phyloP scores from a whole-genome alignment of 768 basidiomycete genomes.

The Pleurotus sapidus region DNA sequence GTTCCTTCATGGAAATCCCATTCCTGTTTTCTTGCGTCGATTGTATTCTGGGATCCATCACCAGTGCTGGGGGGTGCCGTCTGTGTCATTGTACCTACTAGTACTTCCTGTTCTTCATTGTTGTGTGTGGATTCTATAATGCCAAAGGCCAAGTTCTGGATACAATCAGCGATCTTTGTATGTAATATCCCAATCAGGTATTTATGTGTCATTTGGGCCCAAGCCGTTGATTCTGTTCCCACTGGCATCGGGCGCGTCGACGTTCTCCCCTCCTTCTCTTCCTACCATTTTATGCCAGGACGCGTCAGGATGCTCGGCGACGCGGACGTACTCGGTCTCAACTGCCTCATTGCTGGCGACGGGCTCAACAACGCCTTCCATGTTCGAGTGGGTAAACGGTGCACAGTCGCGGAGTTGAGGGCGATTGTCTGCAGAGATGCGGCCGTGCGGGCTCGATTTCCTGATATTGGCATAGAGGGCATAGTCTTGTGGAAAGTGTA shows the following conservation, averaged over 20 bases:
- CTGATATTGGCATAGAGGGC: constrained; percentile 2
- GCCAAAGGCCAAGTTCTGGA: constrained; percentile 6
- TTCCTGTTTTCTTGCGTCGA: background rate
- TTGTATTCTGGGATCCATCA: constrained; percentile 8
- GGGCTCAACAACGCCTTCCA: constrained; percentile 3
- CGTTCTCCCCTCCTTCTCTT: background rate
- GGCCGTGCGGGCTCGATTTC: constrained; percentile 5
- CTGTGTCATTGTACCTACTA: constrained; percentile 5
- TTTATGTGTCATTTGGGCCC: constrained; percentile 6
- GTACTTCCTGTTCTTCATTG: constrained; percentile 4
- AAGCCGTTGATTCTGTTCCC: constrained; percentile 9
- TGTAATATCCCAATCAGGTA: constrained; percentile 8
- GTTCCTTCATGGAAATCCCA: background rate
- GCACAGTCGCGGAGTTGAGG: constrained; percentile 8
- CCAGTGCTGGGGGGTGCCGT: background rate
- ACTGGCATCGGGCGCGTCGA: constrained; percentile 5
- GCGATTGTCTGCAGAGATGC: constrained; percentile 7
- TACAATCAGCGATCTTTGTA: background rate
- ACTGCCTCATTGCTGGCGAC: constrained; percentile 6
- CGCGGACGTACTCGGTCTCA: constrained; percentile 1
- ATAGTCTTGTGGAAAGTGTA: constrained; percentile 4
- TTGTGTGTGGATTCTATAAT: constrained; percentile 9
- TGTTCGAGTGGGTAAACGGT: constrained; percentile 3
- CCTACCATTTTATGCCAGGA: constrained; percentile 6
- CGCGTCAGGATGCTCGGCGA: constrained; percentile 8